phyloP scores from a whole-genome alignment of 1,284 basidiomycete genomes.

The Cryptococcus sp. region DNA sequence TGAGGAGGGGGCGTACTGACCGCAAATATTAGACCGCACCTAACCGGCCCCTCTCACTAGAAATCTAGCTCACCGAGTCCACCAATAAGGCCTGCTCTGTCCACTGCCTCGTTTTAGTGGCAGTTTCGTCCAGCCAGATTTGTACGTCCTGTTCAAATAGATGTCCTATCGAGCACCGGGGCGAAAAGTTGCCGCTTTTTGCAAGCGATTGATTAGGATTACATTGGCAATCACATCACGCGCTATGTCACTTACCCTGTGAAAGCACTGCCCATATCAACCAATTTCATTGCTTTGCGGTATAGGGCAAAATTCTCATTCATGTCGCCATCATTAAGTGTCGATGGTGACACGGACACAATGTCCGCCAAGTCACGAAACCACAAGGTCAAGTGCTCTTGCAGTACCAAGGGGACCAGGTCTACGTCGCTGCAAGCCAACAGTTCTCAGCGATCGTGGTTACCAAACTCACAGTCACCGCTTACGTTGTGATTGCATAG shows the following conservation, averaged over 20 bases:
- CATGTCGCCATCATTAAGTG: constrained; percentile 68
- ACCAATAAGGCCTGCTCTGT: constrained; percentile 86
- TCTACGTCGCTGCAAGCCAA: constrained; percentile 64
- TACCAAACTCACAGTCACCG: constrained; percentile 13
- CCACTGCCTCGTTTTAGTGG: constrained; percentile 90
- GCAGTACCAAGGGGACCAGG: constrained; percentile 73
- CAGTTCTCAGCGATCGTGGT: not conserved
- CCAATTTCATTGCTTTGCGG: constrained; percentile 60
- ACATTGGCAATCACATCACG: constrained; percentile 65
- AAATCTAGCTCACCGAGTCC: constrained; percentile 66
- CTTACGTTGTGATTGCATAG: constrained; percentile 75
- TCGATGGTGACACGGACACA: constrained; percentile 21
- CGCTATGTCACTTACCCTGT: constrained; percentile 25
- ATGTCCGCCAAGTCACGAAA: constrained; percentile 73
- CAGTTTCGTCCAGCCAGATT: constrained; percentile 87
- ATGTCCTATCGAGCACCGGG: too few relatives aligned
- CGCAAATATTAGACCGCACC: not conserved
- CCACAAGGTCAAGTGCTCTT: constrained; percentile 71
- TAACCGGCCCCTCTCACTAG: too few relatives aligned
- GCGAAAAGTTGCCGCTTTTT: too few relatives aligned
- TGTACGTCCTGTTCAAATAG: constrained; percentile 85
- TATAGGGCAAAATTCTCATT: constrained; percentile 88
- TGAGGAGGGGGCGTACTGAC: constrained; percentile 80
- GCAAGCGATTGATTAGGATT: too few relatives aligned
- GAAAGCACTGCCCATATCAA: constrained; percentile 79